A percentile compares a stretch with the other conserved stretches of the same genome.
phyloP scores from a whole-genome alignment of 768 basidiomycete genomes.

The Vararia minispora region DNA sequence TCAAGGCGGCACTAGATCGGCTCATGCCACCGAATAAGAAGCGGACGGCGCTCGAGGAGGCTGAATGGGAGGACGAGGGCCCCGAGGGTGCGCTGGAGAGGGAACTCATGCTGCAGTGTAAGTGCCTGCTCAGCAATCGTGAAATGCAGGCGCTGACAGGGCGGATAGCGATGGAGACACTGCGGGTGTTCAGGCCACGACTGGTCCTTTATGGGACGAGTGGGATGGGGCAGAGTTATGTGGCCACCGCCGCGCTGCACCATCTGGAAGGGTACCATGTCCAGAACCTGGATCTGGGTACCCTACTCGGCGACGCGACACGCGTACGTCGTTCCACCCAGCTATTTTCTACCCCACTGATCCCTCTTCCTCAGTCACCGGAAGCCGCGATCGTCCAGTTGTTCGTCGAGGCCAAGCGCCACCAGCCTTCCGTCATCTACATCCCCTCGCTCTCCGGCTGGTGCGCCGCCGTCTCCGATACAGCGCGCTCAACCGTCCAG shows the following conservation, averaged over 20 bases:
- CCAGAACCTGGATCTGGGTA: constrained; percentile 87
- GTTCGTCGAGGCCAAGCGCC: constrained; percentile 93
- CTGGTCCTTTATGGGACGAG: constrained; percentile 65
- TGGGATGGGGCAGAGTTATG: constrained; percentile 87
- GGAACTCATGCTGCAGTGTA: constrained; percentile 83
- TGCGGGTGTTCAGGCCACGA: constrained; percentile 84
- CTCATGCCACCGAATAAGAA: constrained; percentile 77
- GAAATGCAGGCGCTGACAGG: constrained; percentile 1
- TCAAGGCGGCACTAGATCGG: constrained; percentile 59
- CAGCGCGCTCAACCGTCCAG: constrained; percentile 72
- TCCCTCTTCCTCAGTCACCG: constrained; percentile 42
- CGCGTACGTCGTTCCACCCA: constrained; percentile 41
- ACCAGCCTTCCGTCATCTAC: constrained; percentile 92
- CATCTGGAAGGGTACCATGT: constrained; percentile 94
- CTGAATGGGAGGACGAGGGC: constrained; percentile 79
- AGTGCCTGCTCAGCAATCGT: constrained; percentile 16
- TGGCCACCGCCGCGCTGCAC: constrained; percentile 87
- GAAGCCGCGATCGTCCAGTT: constrained; percentile 93
- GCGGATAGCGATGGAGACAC: constrained; percentile 72
- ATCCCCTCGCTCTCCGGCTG: constrained; percentile 83
- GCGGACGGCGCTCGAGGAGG: constrained; percentile 83
- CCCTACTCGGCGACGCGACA: constrained; percentile 79
- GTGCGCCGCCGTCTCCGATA: constrained; percentile 79
- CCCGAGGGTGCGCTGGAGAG: constrained; percentile 81
- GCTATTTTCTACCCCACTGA: constrained; percentile 2